Conservation (phyloP, 1,284 basidiomycete genomes). For the Dichomitus squalens region DNA sequence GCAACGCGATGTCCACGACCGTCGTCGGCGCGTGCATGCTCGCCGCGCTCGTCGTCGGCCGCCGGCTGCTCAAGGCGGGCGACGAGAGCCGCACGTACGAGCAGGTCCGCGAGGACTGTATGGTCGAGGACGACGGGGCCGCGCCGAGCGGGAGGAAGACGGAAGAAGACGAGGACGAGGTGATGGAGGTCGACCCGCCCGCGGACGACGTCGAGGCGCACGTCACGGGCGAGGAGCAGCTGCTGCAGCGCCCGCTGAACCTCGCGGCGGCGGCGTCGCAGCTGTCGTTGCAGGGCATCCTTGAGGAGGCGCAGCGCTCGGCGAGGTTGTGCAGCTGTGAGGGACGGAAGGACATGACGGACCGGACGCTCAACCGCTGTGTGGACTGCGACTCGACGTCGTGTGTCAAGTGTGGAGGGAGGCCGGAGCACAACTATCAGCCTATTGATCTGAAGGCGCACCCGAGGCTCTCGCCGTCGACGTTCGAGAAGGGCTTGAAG, state of each 20-base stretch:
- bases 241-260: constrained; percentile 67
- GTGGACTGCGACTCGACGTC: constrained; percentile 78
- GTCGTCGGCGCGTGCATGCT: constrained; percentile 93
- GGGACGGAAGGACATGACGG: constrained; percentile 80
- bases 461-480: constrained; percentile 65
- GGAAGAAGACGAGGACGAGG: constrained; percentile 30
- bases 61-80: constrained; percentile 65
- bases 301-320: constrained; percentile 70
- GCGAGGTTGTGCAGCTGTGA: constrained; percentile 88
- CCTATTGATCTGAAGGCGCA: constrained; percentile 51
- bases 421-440: constrained; percentile 82
- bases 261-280: constrained; percentile 55
- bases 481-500: constrained; percentile 80
- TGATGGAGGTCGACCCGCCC: constrained; percentile 25
- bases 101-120: constrained; percentile 48
- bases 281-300: constrained; percentile 55
- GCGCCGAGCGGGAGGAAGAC: constrained; percentile 20
- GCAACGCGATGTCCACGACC: constrained; percentile 97
- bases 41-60: constrained; percentile 74
- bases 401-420: constrained; percentile 86
- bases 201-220: constrained; percentile 53
- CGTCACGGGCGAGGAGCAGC: constrained; percentile 72
- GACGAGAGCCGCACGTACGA: constrained; percentile 66
- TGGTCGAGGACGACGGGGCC: constrained; percentile 34
- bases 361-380: constrained; percentile 73